Evolutionary conservation across 257 asterid species (phyloP).

Genomic region (Misopates orontium): DNA sequence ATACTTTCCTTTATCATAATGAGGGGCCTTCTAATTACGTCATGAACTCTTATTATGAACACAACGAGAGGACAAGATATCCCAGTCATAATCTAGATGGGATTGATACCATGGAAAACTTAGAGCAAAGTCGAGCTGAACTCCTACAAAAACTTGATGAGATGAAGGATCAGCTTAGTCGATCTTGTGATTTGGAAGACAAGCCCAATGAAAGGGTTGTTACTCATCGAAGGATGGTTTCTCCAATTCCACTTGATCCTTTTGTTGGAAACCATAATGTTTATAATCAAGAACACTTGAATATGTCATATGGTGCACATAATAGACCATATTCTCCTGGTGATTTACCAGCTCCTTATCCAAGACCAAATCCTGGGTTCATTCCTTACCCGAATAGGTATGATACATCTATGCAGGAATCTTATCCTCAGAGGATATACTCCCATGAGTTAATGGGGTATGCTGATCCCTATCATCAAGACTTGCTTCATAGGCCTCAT

Average conservation of each 20-base stretch:
- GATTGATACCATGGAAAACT: slow-evolving; percentile 47
- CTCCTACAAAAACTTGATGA: slow-evolving; percentile 80
- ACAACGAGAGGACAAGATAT: slow-evolving; percentile 46
- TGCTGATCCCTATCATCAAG: slow-evolving; percentile 45
- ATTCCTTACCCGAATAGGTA: slow-evolving; percentile 45
- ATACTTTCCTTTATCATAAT: slow-evolving; percentile 39
- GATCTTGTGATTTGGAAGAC: slow-evolving; percentile 59
- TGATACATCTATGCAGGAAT: slow-evolving; percentile 42
- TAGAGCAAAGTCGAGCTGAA: slow-evolving; percentile 76
- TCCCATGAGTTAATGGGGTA: slow-evolving; percentile 42
- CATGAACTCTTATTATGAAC: slow-evolving; percentile 46
- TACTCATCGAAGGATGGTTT: slow-evolving; percentile 33
- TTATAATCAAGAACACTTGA: slow-evolving; percentile 44
- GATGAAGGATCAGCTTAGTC: slow-evolving; percentile 65
- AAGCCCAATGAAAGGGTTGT: slow-evolving; percentile 50
- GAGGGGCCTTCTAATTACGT: slow-evolving; percentile 65
- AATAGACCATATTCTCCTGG: slow-evolving; percentile 42
- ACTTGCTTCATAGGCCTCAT: slow-evolving; percentile 50
- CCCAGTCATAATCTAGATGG: slow-evolving; percentile 50
- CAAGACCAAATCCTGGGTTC: slow-evolving; percentile 35
- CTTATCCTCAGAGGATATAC: slow-evolving; percentile 48
- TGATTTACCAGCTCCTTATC: slow-evolving; percentile 43
- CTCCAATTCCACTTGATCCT: slow-evolving; percentile 48
- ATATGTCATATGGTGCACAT: slow-evolving; percentile 38
- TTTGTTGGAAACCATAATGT: slow-evolving; percentile 40